Evolutionary conservation across 2,329 filamentous ascomycete genomes (phyloP).

Genomic region (Phialophora chinensis): DNA sequence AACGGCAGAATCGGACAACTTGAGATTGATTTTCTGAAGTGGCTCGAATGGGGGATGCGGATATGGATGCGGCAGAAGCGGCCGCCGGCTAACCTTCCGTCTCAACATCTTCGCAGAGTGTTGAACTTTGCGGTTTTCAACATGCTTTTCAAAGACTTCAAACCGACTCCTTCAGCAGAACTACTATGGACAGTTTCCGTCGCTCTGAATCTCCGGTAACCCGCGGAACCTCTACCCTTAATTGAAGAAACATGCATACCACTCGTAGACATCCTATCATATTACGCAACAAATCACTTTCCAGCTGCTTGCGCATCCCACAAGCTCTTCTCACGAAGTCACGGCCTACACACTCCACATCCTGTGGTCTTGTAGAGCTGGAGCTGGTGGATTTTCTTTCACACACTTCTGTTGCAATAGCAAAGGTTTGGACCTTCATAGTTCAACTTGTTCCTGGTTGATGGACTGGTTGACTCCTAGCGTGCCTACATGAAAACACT

Average conservation of each 20-base stretch:
- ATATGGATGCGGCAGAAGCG: background rate
- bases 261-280: background rate
- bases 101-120: background rate
- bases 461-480: slow-evolving; percentile 41
- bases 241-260: background rate
- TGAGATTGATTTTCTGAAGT: background rate
- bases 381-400: slow-evolving; percentile 39
- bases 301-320: slow-evolving; percentile 39
- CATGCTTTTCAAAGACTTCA: background rate
- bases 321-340: slow-evolving; percentile 40
- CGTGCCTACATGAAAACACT: slow-evolving; percentile 35
- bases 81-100: background rate
- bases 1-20: background rate
- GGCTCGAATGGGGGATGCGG: background rate
- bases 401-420: slow-evolving; percentile 39
- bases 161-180: background rate
- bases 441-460: slow-evolving; percentile 37
- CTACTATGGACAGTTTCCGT: background rate
- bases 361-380: slow-evolving; percentile 31
- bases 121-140: background rate
- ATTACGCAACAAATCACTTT: slow-evolving; percentile 39
- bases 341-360: slow-evolving; percentile 33
- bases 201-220: background rate
- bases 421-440: slow-evolving; percentile 39
- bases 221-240: background rate